Evolutionary conservation across 1,139 yeast genomes (phyloP), one percentile per base, ranked within the genome.

Genomic region (Geotrichum restrictum): DNA sequence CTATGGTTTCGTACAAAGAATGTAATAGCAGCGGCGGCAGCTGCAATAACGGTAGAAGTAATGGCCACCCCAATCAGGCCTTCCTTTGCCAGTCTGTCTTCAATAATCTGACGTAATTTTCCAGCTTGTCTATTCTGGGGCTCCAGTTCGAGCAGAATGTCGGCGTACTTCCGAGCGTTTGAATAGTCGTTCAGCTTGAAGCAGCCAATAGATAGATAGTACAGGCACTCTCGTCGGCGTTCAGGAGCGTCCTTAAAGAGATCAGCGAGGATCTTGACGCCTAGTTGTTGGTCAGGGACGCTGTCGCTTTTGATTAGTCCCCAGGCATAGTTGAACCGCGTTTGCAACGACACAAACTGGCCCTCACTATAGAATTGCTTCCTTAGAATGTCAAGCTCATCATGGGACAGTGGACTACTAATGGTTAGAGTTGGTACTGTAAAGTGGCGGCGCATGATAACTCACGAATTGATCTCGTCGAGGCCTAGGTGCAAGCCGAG

Each of bases 271-370:
- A 91, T 75, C 54, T 80, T 82, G 24, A 94, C 82, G 0, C 98
- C 99, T 52, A 83, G 76, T 60, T 83, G 78, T 64, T 88, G 95
- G 56, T 86, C 83, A 48, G 75, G 76, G 22, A 75, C 74, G 44
- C 75, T 72, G 48, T 69, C 64, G 3, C 95, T 82, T 66, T 89
- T 89, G 57, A 94, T 80, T 51, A 93, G 74, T 1, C 95, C 98
- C 98, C 99, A 94, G 0, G 97, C 95, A 63, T 87, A 88, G 69
- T 93, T 94, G 76, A 94, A 94, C 55, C 82, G 79, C 3, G 96
- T 85, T 67, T 88, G 97, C 0, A 88, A 77, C 0, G 89, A 77
- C 0, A 88, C 91, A 48, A 78, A 74, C 8, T 94, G 95, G 39
- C 86, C 83, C 67, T 94, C 98, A 1, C 85, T 75, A 34, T 82